Evolutionary conservation across 208 protist genomes (phyloP).

Genomic region (Angomonas ambiguus): DNA sequence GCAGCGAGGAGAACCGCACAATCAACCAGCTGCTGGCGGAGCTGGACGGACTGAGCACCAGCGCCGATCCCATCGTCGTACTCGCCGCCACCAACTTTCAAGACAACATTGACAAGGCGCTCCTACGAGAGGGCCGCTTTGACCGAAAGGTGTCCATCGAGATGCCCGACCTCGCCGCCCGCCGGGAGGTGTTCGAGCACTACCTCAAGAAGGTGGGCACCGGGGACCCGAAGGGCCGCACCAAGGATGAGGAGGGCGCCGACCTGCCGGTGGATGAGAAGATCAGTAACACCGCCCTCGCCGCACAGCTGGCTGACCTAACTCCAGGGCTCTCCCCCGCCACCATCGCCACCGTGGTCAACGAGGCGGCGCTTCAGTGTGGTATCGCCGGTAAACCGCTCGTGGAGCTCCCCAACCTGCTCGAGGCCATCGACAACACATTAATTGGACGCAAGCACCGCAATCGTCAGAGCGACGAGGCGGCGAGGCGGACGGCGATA

Average conservation of each 20-base stretch:
- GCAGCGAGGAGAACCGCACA: slow-evolving; percentile 92
- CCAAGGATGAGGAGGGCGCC: slow-evolving; percentile 51
- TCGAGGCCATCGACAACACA: slow-evolving; percentile 83
- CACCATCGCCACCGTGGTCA: slow-evolving; percentile 96
- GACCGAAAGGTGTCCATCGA: slow-evolving; percentile 85
- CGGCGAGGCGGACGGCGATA: slow-evolving; percentile 63
- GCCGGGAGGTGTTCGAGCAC: slow-evolving; percentile 81
- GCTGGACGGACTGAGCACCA: slow-evolving; percentile 92
- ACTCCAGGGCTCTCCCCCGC: slow-evolving; percentile 92
- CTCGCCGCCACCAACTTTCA: slow-evolving; percentile 97
- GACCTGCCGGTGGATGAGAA: slow-evolving; percentile 39
- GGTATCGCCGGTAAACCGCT: slow-evolving; percentile 78
- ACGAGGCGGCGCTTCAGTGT: slow-evolving; percentile 93
- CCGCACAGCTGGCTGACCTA: slow-evolving; percentile 56
- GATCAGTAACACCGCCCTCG: slow-evolving; percentile 55
- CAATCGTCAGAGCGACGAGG: slow-evolving; percentile 57
- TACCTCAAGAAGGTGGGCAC: slow-evolving; percentile 78
- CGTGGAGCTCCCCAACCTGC: slow-evolving; percentile 52
- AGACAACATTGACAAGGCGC: slow-evolving; percentile 92
- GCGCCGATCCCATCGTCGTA: slow-evolving; percentile 91
- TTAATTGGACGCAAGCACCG: slow-evolving; percentile 80
- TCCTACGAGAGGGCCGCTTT: slow-evolving; percentile 86
- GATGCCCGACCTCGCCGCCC: slow-evolving; percentile 79
- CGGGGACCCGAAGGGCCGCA: slow-evolving; percentile 65
- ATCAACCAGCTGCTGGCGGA: slow-evolving; percentile 96